Evolutionary conservation across 163 green algal genomes (phyloP), one percentile per base, ranked within the genome.

Genomic region (Scenedesmus sp.): DNA sequence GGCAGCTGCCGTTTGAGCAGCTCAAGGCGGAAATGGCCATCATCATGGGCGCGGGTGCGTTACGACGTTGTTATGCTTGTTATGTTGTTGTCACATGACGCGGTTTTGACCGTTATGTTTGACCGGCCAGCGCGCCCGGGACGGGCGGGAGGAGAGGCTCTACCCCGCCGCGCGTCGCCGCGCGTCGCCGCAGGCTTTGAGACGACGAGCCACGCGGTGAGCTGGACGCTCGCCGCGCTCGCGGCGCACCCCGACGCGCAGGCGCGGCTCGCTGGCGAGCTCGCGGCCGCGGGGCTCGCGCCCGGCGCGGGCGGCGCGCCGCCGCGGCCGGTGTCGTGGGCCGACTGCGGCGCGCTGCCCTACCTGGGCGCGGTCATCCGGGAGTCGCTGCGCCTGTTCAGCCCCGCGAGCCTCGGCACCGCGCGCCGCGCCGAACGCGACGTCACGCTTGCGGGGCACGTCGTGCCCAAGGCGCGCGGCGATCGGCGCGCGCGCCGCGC

Each of bases 351-450:
- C 7, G 58, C 50, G 3, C 78, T 89, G 48, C 81, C 64, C 20
- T 87, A 87, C 56, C 85, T 89, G 4, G 54, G 76, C 10, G 70
- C 63, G 29, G 69, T 83, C 42, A 82, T 89, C 58, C 86, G 85
- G 74, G 85, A 84, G 63, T 65, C 44, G 15, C 67, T 83, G 56
- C 33, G 82, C 48, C 70, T 87, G 48, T 70, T 69, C 44, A 56
- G 45, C 5, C 56, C 80, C 31, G 75, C 39, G 20, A 34, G 15
- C 39, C 44, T 72, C 18, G 72, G 72, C 45, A 56, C 45, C 28
- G 54, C 17, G 44, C 48, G 72, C 17, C 11, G 22, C 13, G 50
- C 58, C 14, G 17, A 63, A 33, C 29, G 44, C 20, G 24, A 48
- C 11, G n/a, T 75, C 5, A 5, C n/a, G 2, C 3, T 71, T 11